Base-by-base conservation (phyloP, 2,329 filamentous ascomycete species). In the Phialemonium atrogriseum region DNA sequence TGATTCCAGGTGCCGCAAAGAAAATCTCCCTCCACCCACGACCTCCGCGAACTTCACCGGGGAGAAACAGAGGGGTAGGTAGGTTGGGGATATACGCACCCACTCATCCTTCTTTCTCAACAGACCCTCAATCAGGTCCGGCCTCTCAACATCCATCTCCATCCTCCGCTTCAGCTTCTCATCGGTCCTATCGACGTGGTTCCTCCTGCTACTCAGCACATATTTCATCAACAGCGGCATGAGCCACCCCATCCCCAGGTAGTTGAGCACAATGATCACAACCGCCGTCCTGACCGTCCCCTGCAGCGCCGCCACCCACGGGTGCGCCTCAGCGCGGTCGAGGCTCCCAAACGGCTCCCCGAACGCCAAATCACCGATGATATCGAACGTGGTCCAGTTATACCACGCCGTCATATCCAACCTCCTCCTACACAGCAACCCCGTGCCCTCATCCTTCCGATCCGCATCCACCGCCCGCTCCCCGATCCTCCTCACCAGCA, bases 391-490 rank as follows among this genome's bases (percentile, higher is more conserved):
- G 11, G 31, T 33, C 33, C 20, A 47, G 26, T 38, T 46, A 35
- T 30, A 50, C 38, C 24, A 43, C 22, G 19, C 32, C 30, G 30
- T 32, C 15, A 44, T 32, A 10, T 46, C 31, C 23, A 52, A n/a
- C 33, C 18, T 33, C 6, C 12, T 24, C 17, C 7, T n/a, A 3
- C 18, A n/a, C 22, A 16, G 10, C 22, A 3, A 16, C 14, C 12
- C 14, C 15, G 7, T 45, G 38, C 35, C 49, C 20, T 45, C 44
- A 7, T 32, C 24, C 5, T 35, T 36, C 23, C n/a, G n/a, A 5
- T 22, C 14, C 48, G 46, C n/a, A 69, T 42, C 70, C 67, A 33
- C 70, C 66, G 1, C 46, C 5, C 27, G 27, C 9, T 41, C 32
- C 15, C 27, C 10, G 24, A 21, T 18, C 21, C 7, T 20, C 39